These are phyloP conservation scores for Nicotiana undulata DNA, from an alignment of 257 asterid genomes.

Conservation along the genomic window DNA sequence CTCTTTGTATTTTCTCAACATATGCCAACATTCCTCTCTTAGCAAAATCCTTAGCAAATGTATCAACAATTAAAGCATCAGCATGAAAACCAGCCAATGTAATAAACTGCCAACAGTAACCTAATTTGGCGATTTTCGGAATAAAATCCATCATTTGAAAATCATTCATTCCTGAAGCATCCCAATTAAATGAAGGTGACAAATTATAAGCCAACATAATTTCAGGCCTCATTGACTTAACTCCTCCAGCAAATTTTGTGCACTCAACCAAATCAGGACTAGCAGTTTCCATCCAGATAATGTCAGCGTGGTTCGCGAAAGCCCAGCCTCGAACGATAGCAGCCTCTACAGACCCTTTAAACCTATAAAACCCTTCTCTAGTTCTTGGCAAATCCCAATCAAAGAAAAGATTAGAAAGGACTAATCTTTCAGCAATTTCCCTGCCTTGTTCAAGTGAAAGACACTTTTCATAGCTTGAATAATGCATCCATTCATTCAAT, in stretches of 20 bases:
- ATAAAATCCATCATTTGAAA: constrained; percentile 80
- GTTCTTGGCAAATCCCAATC: constrained; percentile 91
- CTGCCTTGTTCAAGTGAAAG: constrained; percentile 60
- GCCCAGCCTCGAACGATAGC: constrained; percentile 93
- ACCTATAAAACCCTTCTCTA: constrained; percentile 81
- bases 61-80: constrained; percentile 68
- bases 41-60: constrained; percentile 79
- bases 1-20: constrained; percentile 90
- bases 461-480: constrained; percentile 53
- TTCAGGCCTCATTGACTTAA: constrained; percentile 57
- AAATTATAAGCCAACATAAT: constrained; percentile 85
- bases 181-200: constrained; percentile 95
- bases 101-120: constrained; percentile 88
- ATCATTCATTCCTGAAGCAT: constrained; percentile 81
- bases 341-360: constrained; percentile 72
- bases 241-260: constrained; percentile 75
- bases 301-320: constrained; percentile 60
- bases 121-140: constrained; percentile 65
- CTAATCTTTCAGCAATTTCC: constrained; percentile 50
- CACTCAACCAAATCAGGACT: constrained; percentile 81
- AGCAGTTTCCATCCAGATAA: constrained; percentile 91
- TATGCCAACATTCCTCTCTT: constrained; percentile 81
- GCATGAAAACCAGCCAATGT: constrained; percentile 94
- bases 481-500: constrained; percentile 67
- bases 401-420: constrained; percentile 53